Evolutionary conservation across 2,329 filamentous ascomycete species (phyloP).

Genomic region (Paramyrothecium roridum): DNA sequence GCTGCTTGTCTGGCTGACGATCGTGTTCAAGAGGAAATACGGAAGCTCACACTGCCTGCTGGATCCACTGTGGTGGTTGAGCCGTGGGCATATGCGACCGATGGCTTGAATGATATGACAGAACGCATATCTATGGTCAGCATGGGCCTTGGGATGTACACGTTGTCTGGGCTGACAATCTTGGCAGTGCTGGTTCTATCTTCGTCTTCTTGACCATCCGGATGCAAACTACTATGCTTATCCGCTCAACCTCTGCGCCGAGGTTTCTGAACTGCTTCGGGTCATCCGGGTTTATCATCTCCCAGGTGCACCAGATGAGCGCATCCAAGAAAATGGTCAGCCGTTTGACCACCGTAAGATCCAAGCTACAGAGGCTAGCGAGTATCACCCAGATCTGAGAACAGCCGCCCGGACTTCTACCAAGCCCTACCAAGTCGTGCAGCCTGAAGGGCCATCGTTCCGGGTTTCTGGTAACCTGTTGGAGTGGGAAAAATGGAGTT

Average conservation of each 20-base stretch:
- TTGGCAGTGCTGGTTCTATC: constrained; percentile 20
- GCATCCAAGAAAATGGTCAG: constrained; percentile 22
- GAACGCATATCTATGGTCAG: constrained; percentile 45
- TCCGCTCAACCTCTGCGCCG: constrained; percentile 47
- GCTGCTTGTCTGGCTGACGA: constrained; percentile 40
- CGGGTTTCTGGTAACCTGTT: constrained; percentile 40
- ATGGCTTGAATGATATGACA: constrained; percentile 49
- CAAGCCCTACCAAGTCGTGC: constrained; percentile 24
- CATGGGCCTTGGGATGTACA: not conserved
- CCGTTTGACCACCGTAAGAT: constrained; percentile 39
- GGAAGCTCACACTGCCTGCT: constrained; percentile 37
- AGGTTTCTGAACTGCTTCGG: constrained; percentile 41
- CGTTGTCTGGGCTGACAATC: accelerated
- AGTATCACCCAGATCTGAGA: constrained; percentile 27
- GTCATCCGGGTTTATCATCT: constrained; percentile 45
- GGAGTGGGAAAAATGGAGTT: constrained; percentile 62
- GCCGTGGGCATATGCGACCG: constrained; percentile 53
- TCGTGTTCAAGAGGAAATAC: constrained; percentile 39
- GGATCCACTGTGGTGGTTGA: constrained; percentile 45
- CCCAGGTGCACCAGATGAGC: constrained; percentile 27
- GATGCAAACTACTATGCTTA: constrained; percentile 56
- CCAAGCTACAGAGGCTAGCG: constrained; percentile 37
- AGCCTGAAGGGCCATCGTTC: constrained; percentile 29
- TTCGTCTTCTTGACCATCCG: constrained; percentile 29
- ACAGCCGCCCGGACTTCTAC: constrained; percentile 19